A percentile compares a stretch with the other conserved stretches of the same genome.
These are phyloP conservation scores for Kwoniella dejecticola DNA, from an alignment of 768 basidiomycete genomes.

Conservation along the genomic window DNA sequence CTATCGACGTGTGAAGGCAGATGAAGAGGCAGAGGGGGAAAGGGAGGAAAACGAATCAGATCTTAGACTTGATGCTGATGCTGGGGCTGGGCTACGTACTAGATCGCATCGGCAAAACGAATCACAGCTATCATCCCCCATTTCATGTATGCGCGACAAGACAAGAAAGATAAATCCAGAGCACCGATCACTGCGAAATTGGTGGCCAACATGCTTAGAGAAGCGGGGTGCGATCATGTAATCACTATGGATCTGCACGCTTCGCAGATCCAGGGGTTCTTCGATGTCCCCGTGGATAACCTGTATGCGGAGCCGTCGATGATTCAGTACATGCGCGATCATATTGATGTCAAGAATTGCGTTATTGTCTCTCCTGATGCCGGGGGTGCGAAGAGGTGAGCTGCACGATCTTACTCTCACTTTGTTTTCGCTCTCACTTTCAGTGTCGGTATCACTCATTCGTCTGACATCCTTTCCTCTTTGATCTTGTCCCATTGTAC, in stretches of 20 bases:
- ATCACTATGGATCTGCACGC: constrained; percentile 99
- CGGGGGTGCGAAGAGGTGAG: constrained; percentile 95
- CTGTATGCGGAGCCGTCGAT: constrained; percentile 94
- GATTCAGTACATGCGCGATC: constrained; percentile 85
- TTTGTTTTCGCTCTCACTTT: too few relatives aligned
- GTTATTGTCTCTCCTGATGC: constrained; percentile 97
- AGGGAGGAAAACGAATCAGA: neutral
- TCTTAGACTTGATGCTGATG: neutral
- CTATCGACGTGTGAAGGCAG: too few relatives aligned
- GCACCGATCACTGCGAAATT: constrained; percentile 98
- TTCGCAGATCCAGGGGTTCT: constrained; percentile 97
- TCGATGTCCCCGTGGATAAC: constrained; percentile 98
- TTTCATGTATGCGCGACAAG: constrained; percentile 94
- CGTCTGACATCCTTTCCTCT: too few relatives aligned
- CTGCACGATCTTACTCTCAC: constrained; percentile 26
- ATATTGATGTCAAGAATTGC: constrained; percentile 81
- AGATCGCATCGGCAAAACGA: constrained; percentile 85
- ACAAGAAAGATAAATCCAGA: constrained; percentile 95
- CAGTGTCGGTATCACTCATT: too few relatives aligned
- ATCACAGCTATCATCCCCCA: constrained; percentile 98
- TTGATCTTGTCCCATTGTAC: too few relatives aligned
- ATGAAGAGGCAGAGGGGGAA: too few relatives aligned
- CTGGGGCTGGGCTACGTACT: neutral
- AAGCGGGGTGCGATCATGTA: constrained; percentile 96
- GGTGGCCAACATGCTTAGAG: constrained; percentile 95